A percentile compares a stretch with the other conserved stretches of the same genome.
phyloP scores from a whole-genome alignment of 1,284 basidiomycete species.

The Paramarasmius palmivorus region DNA sequence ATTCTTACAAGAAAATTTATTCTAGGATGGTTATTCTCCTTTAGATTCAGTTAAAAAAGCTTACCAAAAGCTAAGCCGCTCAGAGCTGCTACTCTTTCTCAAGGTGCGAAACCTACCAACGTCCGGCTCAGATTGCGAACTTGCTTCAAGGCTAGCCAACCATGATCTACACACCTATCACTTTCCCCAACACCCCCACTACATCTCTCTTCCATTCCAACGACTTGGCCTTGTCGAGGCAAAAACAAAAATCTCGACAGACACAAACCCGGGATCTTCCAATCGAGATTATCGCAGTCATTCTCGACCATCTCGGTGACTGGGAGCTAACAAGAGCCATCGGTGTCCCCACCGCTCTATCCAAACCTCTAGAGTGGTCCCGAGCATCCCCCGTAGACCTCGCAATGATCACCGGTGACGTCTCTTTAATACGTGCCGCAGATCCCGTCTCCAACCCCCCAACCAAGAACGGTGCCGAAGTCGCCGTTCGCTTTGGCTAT shows the following conservation, averaged over 20 bases:
- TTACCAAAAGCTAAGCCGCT: constrained; percentile 64
- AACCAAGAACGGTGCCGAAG: constrained; percentile 65
- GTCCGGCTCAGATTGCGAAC: constrained; percentile 58
- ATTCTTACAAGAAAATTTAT: constrained; percentile 9
- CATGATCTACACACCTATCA: constrained; percentile 73
- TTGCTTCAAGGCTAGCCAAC: constrained; percentile 66
- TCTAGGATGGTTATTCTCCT: constrained; percentile 35
- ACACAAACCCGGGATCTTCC: constrained; percentile 58
- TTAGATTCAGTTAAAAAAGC: constrained; percentile 57
- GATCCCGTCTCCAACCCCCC: constrained; percentile 56
- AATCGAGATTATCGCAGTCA: constrained; percentile 72
- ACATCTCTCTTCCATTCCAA: constrained; percentile 23
- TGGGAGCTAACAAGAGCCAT: constrained; percentile 82
- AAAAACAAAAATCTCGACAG: constrained; percentile 24
- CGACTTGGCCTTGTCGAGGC: constrained; percentile 20
- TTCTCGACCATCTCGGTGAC: constrained; percentile 74
- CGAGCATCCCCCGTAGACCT: constrained; percentile 67
- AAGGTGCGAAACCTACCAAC: constrained; percentile 66
- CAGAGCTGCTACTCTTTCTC: constrained; percentile 73
- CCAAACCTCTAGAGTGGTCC: constrained; percentile 68
- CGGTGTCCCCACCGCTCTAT: constrained; percentile 66
- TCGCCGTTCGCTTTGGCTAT: constrained; percentile 72
- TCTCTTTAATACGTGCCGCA: constrained; percentile 57
- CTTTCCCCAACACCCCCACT: constrained; percentile 41
- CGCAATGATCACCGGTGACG: constrained; percentile 64